Evolutionary conservation across 208 protist species (phyloP).

Genomic region (Borovskyia barvae): DNA sequence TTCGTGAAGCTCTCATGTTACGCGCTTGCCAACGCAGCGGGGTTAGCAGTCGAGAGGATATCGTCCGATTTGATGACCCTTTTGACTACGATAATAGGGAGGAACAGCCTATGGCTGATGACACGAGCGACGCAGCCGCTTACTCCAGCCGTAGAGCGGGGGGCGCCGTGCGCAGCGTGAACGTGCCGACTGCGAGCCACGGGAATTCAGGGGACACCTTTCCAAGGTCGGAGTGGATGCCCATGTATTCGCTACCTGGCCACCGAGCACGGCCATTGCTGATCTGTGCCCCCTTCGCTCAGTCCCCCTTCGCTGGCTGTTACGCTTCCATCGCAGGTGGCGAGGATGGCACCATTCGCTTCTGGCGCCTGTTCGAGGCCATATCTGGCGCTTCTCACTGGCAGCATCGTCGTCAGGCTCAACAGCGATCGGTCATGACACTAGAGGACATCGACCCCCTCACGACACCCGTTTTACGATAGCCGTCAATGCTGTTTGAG

Average conservation of each 20-base stretch:
- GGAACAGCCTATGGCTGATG: background rate
- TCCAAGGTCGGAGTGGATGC: conserved; percentile 21
- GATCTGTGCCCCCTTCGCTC: conserved; percentile 48
- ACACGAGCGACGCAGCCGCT: no score
- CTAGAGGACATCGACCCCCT: conserved; percentile 36
- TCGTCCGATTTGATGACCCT: background rate
- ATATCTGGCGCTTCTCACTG: conserved; percentile 28
- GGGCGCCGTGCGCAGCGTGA: no score
- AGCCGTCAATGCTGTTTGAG: background rate
- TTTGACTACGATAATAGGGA: background rate
- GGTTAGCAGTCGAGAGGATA: no score
- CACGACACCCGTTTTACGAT: conserved; percentile 34
- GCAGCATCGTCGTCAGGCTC: conserved; percentile 35
- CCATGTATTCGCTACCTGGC: conserved; percentile 51
- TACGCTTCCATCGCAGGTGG: conserved; percentile 68
- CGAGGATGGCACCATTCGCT: conserved; percentile 69
- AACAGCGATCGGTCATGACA: conserved; percentile 31
- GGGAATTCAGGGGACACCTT: no score
- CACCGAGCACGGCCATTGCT: conserved; percentile 73
- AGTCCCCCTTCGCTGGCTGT: conserved; percentile 37
- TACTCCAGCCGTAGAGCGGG: no score
- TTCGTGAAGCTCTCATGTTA: conserved; percentile 21
- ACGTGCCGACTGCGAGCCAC: no score
- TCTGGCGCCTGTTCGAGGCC: conserved; percentile 71
- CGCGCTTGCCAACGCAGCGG: background rate